Evolutionary conservation across 768 basidiomycete species (phyloP).

Genomic region (Lactarius akahatsu): DNA sequence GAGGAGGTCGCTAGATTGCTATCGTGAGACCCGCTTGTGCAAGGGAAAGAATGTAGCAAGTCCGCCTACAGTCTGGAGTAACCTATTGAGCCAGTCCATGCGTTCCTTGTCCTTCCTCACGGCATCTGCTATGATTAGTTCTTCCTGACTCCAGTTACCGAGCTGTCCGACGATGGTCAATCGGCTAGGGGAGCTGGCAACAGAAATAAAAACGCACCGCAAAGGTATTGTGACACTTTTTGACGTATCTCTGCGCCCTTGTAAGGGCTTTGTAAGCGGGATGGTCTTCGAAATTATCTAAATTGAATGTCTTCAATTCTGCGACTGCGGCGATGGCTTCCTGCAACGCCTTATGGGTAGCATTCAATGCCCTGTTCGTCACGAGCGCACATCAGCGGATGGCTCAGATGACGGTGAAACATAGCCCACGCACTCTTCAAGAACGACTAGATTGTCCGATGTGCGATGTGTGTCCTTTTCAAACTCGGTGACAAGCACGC

Average conservation of each 20-base stretch:
- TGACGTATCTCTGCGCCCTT: conserved; percentile 7
- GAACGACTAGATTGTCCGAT: conserved; percentile 7
- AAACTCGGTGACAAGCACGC: conserved; percentile 19
- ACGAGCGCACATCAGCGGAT: not conserved
- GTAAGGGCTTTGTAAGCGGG: conserved; percentile 5
- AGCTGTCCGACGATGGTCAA: conserved; percentile 1
- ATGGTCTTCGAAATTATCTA: conserved; percentile 14
- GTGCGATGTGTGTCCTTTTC: conserved; percentile 9
- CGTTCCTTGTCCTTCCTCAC: conserved; percentile 13
- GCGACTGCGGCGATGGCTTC: conserved; percentile 13
- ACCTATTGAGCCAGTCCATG: conserved; percentile 16
- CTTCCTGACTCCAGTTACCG: not conserved
- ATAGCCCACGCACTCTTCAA: conserved; percentile 19
- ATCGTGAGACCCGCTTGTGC: conserved; percentile 2
- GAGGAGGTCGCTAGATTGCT: conserved; percentile 1
- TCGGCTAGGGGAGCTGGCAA: not conserved
- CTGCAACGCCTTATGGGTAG: conserved; percentile 9
- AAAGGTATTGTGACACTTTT: conserved; percentile 12
- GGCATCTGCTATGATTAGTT: not conserved
- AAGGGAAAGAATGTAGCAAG: not conserved
- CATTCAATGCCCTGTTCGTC: conserved; percentile 16
- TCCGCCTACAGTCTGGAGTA: conserved; percentile 9
- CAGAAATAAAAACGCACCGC: conserved; percentile 5
- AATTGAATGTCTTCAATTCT: conserved; percentile 17
- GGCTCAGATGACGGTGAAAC: not conserved